These are phyloP conservation scores for Exophiala sp. DNA, from an alignment of 2,329 filamentous ascomycete genomes.

Conservation along the genomic window DNA sequence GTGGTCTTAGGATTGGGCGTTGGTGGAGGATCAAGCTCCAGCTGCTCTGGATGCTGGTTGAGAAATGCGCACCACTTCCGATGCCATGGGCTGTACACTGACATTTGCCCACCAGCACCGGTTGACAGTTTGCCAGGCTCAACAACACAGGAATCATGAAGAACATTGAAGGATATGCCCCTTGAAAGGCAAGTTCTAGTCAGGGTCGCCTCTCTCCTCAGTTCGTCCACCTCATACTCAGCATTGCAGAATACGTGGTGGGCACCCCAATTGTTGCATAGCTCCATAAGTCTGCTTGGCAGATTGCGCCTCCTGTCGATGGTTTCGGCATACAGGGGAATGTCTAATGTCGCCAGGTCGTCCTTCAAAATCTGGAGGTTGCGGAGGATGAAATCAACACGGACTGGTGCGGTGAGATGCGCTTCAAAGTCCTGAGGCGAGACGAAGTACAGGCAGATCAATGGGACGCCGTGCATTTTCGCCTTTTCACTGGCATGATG, in stretches of 20 bases:
- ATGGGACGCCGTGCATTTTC: slow-evolving; percentile 62
- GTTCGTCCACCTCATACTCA: slow-evolving; percentile 89
- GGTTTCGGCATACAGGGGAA: slow-evolving; percentile 74
- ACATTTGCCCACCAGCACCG: slow-evolving; percentile 69
- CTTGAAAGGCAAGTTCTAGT: slow-evolving; percentile 59
- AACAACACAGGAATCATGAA: slow-evolving; percentile 81
- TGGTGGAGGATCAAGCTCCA: slow-evolving; percentile 61
- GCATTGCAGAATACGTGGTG: slow-evolving; percentile 77
- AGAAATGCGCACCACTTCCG: slow-evolving; percentile 71
- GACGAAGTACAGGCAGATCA: slow-evolving; percentile 74
- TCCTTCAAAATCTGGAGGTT: slow-evolving; percentile 62
- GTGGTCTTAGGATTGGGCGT: slow-evolving; percentile 51
- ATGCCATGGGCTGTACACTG: slow-evolving; percentile 82
- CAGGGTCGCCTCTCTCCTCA: slow-evolving; percentile 70
- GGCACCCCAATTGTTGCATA: slow-evolving; percentile 69
- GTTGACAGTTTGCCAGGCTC: slow-evolving; percentile 65
- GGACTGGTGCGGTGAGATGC: slow-evolving; percentile 67
- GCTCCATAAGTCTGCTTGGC: slow-evolving; percentile 58
- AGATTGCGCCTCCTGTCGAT: slow-evolving; percentile 64
- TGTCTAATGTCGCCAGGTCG: slow-evolving; percentile 67
- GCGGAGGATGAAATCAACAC: slow-evolving; percentile 78
- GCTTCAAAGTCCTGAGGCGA: slow-evolving; percentile 83
- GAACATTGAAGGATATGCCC: slow-evolving; percentile 65
- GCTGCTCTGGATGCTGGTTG: slow-evolving; percentile 63
- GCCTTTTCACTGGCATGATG: slow-evolving; percentile 65